These are phyloP conservation scores for Mycena sp. DNA, from an alignment of 1,284 basidiomycete genomes.

Conservation along the genomic window DNA sequence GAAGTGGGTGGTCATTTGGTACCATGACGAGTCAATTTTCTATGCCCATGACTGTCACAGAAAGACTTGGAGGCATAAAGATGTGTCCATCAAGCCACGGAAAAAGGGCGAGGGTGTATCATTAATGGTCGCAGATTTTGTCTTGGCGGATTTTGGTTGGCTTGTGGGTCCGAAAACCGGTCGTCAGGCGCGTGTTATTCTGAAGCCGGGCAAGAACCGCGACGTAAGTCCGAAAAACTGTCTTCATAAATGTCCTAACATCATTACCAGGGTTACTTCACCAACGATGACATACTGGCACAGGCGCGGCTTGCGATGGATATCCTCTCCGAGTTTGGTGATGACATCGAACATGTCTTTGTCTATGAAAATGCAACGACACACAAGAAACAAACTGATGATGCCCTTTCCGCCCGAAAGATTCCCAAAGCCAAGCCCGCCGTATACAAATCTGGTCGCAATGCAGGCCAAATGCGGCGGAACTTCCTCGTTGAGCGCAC, in stretches of 20 bases:
- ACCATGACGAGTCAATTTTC: too few species aligned
- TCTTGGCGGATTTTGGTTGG: conserved; percentile 47
- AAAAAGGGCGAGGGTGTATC: conserved; percentile 41
- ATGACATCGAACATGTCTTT: too few species aligned
- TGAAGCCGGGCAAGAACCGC: conserved; percentile 21
- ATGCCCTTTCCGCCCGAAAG: too few species aligned
- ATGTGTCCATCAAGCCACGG: conserved; percentile 31
- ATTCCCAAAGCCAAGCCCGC: too few species aligned
- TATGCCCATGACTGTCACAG: conserved; percentile 36
- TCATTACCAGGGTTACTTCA: too few species aligned
- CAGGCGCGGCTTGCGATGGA: conserved; percentile 40
- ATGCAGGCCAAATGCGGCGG: conserved; percentile 31
- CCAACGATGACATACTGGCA: too few species aligned
- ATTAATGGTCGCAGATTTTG: conserved; percentile 48
- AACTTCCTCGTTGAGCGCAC: conserved; percentile 26
- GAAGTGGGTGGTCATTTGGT: too few species aligned
- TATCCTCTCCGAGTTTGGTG: conserved; percentile 38
- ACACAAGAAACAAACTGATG: too few species aligned
- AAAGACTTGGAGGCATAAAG: conserved; percentile 34
- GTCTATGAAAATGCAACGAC: too few species aligned
- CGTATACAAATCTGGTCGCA: conserved; percentile 37
- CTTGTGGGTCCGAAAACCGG: conserved; percentile 25
- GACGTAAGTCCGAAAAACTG: conserved; percentile 29
- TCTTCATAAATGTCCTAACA: neutral
- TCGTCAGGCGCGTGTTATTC: neutral